Conservation (phyloP, 345 rosid genomes). For the Syzygium aqueum region DNA sequence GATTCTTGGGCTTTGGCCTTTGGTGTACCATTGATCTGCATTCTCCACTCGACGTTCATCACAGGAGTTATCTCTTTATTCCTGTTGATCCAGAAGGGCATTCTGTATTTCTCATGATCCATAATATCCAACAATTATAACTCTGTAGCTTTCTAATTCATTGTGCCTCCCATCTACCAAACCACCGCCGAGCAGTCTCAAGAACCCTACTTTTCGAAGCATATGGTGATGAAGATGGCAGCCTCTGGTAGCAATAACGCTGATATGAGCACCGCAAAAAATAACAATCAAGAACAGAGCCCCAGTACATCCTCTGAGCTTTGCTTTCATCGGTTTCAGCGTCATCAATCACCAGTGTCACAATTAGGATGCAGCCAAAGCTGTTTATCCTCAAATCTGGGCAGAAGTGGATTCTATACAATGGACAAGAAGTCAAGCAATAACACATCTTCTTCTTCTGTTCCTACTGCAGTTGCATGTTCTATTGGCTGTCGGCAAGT, state of each 20-base stretch:
- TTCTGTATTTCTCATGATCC: background rate
- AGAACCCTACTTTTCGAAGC: background rate
- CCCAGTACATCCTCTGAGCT: background rate
- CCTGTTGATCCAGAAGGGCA: background rate
- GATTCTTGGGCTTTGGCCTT: background rate
- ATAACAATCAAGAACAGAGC: background rate
- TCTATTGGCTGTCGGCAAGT: no score
- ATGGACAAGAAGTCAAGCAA: no score
- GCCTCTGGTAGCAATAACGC: background rate
- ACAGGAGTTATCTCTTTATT: background rate
- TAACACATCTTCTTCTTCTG: no score
- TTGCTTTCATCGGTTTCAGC: background rate
- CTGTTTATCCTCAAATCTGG: no score
- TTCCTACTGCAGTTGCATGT: no score
- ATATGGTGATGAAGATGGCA: background rate
- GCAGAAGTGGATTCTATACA: no score
- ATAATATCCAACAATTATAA: background rate
- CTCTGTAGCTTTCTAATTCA: background rate
- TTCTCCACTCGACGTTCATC: background rate
- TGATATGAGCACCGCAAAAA: background rate
- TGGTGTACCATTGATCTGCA: background rate
- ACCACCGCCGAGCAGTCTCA: background rate
- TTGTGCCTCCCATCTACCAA: background rate
- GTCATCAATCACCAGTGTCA: background rate
- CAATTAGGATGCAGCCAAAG: no score